phyloP scores from a whole-genome alignment of 1,139 yeast species.

The Geotrichum histeridarum region DNA sequence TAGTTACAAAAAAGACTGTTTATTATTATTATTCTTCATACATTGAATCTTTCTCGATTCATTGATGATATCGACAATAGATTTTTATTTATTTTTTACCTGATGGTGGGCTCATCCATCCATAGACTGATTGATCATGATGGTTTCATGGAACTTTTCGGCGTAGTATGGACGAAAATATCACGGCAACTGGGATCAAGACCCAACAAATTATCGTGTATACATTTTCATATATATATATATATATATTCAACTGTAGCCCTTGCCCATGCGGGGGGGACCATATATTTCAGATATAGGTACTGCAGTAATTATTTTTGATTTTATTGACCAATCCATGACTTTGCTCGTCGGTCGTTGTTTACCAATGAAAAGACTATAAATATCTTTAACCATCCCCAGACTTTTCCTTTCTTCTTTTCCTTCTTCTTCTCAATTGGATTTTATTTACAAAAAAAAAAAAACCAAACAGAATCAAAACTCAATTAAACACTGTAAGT shows the following conservation, averaged over 20 bases:
- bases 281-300: too few relatives aligned
- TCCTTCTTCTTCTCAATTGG: neutral
- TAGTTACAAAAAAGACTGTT: neutral
- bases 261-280: conserved; percentile 2
- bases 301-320: too few relatives aligned
- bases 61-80: neutral
- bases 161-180: too few relatives aligned
- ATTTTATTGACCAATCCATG: too few relatives aligned
- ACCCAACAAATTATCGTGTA: conserved; percentile 3
- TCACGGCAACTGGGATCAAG: neutral
- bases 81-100: too few relatives aligned
- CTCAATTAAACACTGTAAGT: too few relatives aligned
- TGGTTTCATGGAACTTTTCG: too few relatives aligned
- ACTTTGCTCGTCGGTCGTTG: neutral
- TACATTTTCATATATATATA: too few relatives aligned
- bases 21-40: neutral
- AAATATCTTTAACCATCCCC: conserved; percentile 8
- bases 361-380: conserved; percentile 3
- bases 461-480: neutral
- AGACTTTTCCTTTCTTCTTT: neutral
- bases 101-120: too few relatives aligned
- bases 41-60: neutral
- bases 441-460: neutral
- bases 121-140: too few relatives aligned
- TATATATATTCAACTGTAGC: neutral